These are phyloP conservation scores for Cerrena zonata DNA, from an alignment of 1,284 basidiomycete species.

Conservation along the genomic window DNA sequence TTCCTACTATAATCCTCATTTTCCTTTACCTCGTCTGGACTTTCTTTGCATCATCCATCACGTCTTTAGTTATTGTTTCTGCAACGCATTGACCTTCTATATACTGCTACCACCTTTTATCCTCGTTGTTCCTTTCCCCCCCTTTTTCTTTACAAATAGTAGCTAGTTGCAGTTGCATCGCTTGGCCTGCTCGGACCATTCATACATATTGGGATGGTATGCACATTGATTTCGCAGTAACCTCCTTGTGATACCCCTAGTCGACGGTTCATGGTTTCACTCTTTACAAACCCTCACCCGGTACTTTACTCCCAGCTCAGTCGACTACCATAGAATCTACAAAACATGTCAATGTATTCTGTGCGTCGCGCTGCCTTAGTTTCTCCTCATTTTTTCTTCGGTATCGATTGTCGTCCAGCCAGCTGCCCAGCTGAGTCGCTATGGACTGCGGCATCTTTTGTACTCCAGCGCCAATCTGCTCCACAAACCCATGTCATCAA, in stretches of 20 bases:
- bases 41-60: neutral
- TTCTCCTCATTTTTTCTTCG: no score
- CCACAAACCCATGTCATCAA: no score
- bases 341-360: conserved; percentile 10
- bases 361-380: neutral
- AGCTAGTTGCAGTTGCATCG: no score
- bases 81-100: conserved; percentile 6
- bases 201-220: neutral
- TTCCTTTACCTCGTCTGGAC: conserved; percentile 8
- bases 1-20: conserved; percentile 3
- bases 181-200: neutral
- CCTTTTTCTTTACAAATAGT: conserved; percentile 5
- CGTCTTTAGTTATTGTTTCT: conserved; percentile 2
- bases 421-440: no score
- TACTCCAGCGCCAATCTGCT: no score
- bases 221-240: no score
- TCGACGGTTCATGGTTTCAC: conserved; percentile 10
- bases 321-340: neutral
- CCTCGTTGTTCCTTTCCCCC: conserved; percentile 8
- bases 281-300: conserved; percentile 11
- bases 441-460: no score
- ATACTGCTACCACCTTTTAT: conserved; percentile 5
- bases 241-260: conserved; percentile 10
- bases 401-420: no score
- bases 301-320: neutral